Conservation (phyloP, 768 basidiomycete species). For the Infundibulicybe gibba region DNA sequence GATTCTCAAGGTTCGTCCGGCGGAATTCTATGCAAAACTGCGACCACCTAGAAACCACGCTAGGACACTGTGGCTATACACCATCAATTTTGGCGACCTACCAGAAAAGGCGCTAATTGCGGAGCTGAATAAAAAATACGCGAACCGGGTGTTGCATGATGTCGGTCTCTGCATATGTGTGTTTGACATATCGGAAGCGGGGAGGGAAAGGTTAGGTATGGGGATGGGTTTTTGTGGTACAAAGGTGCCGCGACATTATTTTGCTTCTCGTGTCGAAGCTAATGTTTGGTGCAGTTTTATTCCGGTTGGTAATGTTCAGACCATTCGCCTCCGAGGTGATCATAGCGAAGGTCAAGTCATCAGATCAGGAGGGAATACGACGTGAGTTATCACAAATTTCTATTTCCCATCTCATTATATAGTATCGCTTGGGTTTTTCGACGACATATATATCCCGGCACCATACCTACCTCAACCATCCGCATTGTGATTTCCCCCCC, state of each 20-base stretch:
- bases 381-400: slow-evolving; percentile 42
- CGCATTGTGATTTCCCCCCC: slow-evolving; percentile 50
- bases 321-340: slow-evolving; percentile 91
- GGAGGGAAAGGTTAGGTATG: slow-evolving; percentile 91
- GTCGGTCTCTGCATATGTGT: slow-evolving; percentile 90
- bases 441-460: slow-evolving; percentile 85
- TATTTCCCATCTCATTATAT: background rate
- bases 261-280: background rate
- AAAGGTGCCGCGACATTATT: slow-evolving; percentile 52
- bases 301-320: slow-evolving; percentile 87
- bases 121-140: slow-evolving; percentile 94
- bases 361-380: slow-evolving; percentile 81
- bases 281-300: slow-evolving; percentile 55
- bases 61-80: slow-evolving; percentile 92
- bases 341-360: slow-evolving; percentile 83
- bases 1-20: slow-evolving; percentile 32
- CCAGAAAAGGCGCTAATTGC: slow-evolving; percentile 76
- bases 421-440: slow-evolving; percentile 93
- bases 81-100: slow-evolving; percentile 81
- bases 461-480: slow-evolving; percentile 78
- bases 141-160: slow-evolving; percentile 86
- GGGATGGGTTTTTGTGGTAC: slow-evolving; percentile 94
- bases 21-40: background rate
- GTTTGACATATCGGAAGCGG: slow-evolving; percentile 81
- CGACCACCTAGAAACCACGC: background rate